Conservation (phyloP, 2,329 filamentous ascomycete genomes). For the Fusarium robinianum region DNA sequence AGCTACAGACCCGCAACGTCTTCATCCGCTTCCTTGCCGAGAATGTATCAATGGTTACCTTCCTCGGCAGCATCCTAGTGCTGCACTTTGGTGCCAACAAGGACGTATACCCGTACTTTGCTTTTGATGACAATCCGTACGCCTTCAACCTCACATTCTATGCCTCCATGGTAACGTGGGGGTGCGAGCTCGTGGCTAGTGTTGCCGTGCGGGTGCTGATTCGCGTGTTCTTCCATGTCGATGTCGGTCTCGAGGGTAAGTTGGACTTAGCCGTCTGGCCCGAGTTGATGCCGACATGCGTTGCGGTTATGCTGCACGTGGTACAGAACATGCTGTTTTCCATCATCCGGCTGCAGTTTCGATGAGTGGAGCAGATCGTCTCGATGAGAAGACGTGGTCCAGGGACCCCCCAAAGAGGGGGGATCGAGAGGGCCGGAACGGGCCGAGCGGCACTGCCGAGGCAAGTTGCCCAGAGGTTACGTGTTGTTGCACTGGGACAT, state of each 20-base stretch:
- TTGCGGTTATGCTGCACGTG: slow-evolving; percentile 69
- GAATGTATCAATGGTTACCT: slow-evolving; percentile 70
- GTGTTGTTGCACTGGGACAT: slow-evolving; percentile 8
- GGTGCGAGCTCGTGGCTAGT: slow-evolving; percentile 66
- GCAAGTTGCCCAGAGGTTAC: slow-evolving; percentile 7
- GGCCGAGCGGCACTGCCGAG: slow-evolving; percentile 27
- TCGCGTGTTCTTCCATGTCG: slow-evolving; percentile 61
- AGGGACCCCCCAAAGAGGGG: slow-evolving; percentile 1
- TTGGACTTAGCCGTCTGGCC: slow-evolving; percentile 68
- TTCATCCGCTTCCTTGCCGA: slow-evolving; percentile 70
- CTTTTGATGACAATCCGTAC: slow-evolving; percentile 63
- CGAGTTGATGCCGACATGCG: slow-evolving; percentile 67
- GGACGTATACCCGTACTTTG: slow-evolving; percentile 71
- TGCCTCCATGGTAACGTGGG: slow-evolving; percentile 68
- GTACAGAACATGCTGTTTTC: slow-evolving; percentile 75
- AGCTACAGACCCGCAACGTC: slow-evolving; percentile 67
- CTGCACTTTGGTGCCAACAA: slow-evolving; percentile 70
- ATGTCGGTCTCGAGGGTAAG: slow-evolving; percentile 67
- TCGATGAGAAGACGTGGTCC: slow-evolving; percentile 4
- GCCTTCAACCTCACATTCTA: slow-evolving; percentile 67
- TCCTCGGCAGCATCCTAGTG: slow-evolving; percentile 67
- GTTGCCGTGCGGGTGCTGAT: slow-evolving; percentile 63
- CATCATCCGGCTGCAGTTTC: slow-evolving; percentile 67
- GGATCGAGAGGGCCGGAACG: slow-evolving; percentile 29
- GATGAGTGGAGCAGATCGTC: slow-evolving; percentile 30